These are phyloP conservation scores for Coemansia sp. DNA, from an alignment of 192 early-diverging fungal species.

Conservation along the genomic window DNA sequence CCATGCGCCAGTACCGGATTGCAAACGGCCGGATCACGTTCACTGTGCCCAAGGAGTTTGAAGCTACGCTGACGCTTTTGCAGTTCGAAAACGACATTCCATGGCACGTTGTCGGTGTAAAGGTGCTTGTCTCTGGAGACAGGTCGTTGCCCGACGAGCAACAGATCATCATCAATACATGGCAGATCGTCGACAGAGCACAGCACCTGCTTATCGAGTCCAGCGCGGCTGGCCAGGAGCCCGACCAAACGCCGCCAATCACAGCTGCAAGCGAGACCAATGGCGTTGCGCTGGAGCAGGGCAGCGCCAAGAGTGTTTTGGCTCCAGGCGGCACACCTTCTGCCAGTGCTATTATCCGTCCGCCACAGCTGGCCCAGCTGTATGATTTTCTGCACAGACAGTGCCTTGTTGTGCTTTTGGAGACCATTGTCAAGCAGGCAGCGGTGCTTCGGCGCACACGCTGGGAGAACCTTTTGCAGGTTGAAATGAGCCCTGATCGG, in stretches of 20 bases:
- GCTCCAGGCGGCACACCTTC: background rate
- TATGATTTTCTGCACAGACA: slow-evolving; percentile 77
- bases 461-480: slow-evolving; percentile 50
- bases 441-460: slow-evolving; percentile 35
- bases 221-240: background rate
- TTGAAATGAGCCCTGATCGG: slow-evolving; percentile 35
- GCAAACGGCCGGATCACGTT: slow-evolving; percentile 76
- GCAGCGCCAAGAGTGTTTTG: background rate
- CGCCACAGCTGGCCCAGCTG: slow-evolving; percentile 68
- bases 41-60: slow-evolving; percentile 59
- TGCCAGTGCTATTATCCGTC: slow-evolving; percentile 6
- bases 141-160: slow-evolving; percentile 20
- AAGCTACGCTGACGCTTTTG: slow-evolving; percentile 69
- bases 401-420: slow-evolving; percentile 66
- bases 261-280: background rate
- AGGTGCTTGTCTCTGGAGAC: slow-evolving; percentile 63
- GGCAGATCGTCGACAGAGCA: slow-evolving; percentile 29
- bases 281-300: background rate
- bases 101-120: slow-evolving; percentile 74
- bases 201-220: slow-evolving; percentile 37
- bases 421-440: slow-evolving; percentile 68
- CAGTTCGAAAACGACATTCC: slow-evolving; percentile 58
- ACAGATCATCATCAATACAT: slow-evolving; percentile 34
- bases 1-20: slow-evolving; percentile 65
- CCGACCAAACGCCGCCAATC: background rate